These are phyloP conservation scores for Lactifluus piperatus DNA, from an alignment of 768 basidiomycete species.

Conservation along the genomic window DNA sequence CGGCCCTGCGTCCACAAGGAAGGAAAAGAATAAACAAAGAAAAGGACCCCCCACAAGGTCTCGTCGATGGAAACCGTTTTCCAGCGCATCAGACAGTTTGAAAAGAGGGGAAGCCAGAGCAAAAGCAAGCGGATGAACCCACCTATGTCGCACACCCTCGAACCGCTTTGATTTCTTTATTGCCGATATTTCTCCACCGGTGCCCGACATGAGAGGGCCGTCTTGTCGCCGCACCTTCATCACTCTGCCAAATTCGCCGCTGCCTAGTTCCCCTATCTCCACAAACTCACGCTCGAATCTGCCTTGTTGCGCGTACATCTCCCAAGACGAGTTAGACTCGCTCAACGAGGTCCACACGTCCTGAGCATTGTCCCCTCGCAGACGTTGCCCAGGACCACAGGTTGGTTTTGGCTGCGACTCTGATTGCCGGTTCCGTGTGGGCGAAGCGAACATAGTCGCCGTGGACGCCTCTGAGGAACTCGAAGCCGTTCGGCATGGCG, in stretches of 20 bases:
- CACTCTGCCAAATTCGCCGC: conserved; percentile 90
- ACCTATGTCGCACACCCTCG: conserved; percentile 88
- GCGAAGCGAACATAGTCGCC: conserved; percentile 11
- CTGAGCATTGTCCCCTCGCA: background rate
- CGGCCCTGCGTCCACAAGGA: background rate
- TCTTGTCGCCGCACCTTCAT: conserved; percentile 73
- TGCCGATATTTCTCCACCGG: conserved; percentile 47
- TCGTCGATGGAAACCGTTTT: background rate
- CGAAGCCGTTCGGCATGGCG: conserved; percentile 44
- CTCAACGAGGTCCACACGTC: background rate
- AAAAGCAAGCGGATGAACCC: conserved; percentile 26
- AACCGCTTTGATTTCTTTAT: conserved; percentile 94
- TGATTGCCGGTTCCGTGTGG: background rate
- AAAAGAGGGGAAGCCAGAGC: background rate
- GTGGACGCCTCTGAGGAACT: conserved; percentile 40
- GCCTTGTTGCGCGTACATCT: conserved; percentile 43
- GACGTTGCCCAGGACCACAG: background rate
- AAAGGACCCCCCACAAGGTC: background rate
- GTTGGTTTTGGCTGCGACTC: background rate
- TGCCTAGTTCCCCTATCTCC: conserved; percentile 74
- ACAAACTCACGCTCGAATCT: conserved; percentile 77
- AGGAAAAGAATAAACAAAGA: background rate
- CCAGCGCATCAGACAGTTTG: background rate
- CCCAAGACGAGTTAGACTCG: background rate
- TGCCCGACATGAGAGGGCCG: conserved; percentile 25